phyloP scores from a whole-genome alignment of 805 yeast species.

The Blastobotrys terrestris region DNA sequence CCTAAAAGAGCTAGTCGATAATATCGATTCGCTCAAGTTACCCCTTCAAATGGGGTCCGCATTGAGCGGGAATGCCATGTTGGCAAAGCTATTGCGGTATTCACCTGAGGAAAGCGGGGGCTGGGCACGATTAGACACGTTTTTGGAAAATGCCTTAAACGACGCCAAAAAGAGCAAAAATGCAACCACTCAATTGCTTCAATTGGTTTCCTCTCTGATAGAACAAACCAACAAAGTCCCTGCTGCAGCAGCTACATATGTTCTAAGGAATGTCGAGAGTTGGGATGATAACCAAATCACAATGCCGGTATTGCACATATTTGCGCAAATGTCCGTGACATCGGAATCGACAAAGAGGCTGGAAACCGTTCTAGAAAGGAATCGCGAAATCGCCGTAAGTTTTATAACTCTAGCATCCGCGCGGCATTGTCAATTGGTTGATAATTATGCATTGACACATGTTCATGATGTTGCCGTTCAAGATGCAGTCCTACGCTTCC shows the following conservation, averaged over 20 bases:
- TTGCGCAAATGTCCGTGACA: not conserved
- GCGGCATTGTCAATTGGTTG: not conserved
- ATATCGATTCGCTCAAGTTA: slow-evolving; percentile 12
- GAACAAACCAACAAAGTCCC: not conserved
- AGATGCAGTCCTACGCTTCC: not conserved
- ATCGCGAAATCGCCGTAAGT: not conserved
- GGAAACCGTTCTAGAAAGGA: not conserved
- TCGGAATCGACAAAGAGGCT: not conserved
- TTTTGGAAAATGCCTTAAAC: slow-evolving; percentile 8
- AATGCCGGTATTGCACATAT: not conserved
- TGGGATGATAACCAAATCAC: not conserved
- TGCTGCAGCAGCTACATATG: not conserved
- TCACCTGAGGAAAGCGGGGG: slow-evolving; percentile 10
- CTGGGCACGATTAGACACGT: slow-evolving; percentile 18
- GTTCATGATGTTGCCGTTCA: not conserved
- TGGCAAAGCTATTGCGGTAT: slow-evolving; percentile 12
- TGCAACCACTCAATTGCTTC: not conserved
- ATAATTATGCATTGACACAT: not conserved
- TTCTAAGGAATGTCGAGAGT: not conserved
- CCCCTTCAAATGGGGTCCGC: slow-evolving; percentile 20
- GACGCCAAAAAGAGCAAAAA: not conserved
- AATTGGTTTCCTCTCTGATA: not conserved
- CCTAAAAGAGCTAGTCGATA: slow-evolving; percentile 12
- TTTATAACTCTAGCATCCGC: not conserved
- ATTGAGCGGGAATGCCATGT: slow-evolving; percentile 11